Base-by-base conservation (phyloP, 192 early-diverging fungal species). In the Glomus cerebriforme region DNA sequence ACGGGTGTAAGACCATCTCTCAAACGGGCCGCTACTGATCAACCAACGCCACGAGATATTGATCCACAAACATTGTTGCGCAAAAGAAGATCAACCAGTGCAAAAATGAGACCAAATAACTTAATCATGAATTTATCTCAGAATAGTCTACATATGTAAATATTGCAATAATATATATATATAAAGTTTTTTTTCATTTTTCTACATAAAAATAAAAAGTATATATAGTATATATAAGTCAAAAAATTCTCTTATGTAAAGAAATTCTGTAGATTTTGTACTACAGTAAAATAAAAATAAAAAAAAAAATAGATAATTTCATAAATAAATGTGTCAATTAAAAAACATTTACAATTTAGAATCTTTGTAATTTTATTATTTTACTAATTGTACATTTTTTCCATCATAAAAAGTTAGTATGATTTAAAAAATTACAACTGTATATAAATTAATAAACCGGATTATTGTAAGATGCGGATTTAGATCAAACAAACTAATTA, bases 61-160 rank as follows among this genome's bases (percentile, higher is more conserved):
- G 32, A 34, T 35, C 15, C 65, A 54, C 49, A 54, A 17, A 17
- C 15, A 22, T 54, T 54, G 12, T 31, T 67, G 6, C 65, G 65
- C 15, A 67, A 67, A 67, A 67, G 31, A 67, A 67, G 65, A 67
- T 67, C 65, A 32, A 67, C 65, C 22, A 34, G 32, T 37, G 27
- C 32, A 34, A 67, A 67, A 67, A 67, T 54, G 49, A 54, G 49
- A 22, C 49, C 15, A 17, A 54, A 54, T 7, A 17, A 54, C 6
- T 7, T 54, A 17, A 54, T 54, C 22, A 22, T 54, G 49, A 54
- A 54, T 54, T 54, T 54, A 54, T 54, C 49, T 54, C 49, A 54
- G 45, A 47, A 47, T 47, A 47, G 15, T 47, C 45, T 8, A 54
- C 49, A 54, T 54, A 54, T 54, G 49, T 54, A 54, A 54, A 54